Evolutionary conservation across 2,329 filamentous ascomycete species (phyloP).

Genomic region (Neophaeococcomyces mojaviensis): DNA sequence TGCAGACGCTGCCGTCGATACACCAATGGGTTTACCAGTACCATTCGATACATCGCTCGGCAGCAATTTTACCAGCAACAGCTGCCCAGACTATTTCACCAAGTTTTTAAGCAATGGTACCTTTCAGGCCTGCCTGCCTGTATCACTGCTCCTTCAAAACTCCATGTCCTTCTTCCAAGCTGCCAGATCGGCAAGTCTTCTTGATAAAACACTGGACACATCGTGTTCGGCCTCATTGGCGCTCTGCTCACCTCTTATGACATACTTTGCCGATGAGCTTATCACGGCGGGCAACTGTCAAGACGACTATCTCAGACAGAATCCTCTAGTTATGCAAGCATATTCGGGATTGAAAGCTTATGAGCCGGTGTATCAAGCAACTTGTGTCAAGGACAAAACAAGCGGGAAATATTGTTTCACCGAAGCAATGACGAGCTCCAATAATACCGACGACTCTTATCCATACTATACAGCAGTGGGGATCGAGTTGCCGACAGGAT

Average conservation of each 20-base stretch:
- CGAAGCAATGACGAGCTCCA: constrained; percentile 70
- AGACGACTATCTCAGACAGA: constrained; percentile 58
- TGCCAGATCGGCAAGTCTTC: constrained; percentile 60
- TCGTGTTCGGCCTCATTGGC: constrained; percentile 63
- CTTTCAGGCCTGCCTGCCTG: constrained; percentile 68
- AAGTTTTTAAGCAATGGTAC: constrained; percentile 57
- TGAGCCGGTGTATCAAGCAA: constrained; percentile 67
- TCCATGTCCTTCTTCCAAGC: constrained; percentile 79
- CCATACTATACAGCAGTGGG: constrained; percentile 84
- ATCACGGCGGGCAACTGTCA: constrained; percentile 59
- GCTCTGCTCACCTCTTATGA: constrained; percentile 60
- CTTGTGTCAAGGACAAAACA: constrained; percentile 67
- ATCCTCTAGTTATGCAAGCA: constrained; percentile 64
- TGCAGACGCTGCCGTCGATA: constrained; percentile 1
- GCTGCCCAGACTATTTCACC: constrained; percentile 53
- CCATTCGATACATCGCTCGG: constrained; percentile 61
- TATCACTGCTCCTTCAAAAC: constrained; percentile 78
- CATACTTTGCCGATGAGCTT: constrained; percentile 58
- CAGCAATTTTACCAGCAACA: constrained; percentile 51
- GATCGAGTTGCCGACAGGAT: constrained; percentile 56
- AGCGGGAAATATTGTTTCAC: constrained; percentile 70
- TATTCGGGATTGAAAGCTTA: constrained; percentile 72
- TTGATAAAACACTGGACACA: constrained; percentile 70
- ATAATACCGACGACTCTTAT: constrained; percentile 64
- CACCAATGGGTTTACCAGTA: constrained; percentile 44